Evolutionary conservation across 306 rosid species (phyloP).

Genomic region (Quercus ilex): DNA sequence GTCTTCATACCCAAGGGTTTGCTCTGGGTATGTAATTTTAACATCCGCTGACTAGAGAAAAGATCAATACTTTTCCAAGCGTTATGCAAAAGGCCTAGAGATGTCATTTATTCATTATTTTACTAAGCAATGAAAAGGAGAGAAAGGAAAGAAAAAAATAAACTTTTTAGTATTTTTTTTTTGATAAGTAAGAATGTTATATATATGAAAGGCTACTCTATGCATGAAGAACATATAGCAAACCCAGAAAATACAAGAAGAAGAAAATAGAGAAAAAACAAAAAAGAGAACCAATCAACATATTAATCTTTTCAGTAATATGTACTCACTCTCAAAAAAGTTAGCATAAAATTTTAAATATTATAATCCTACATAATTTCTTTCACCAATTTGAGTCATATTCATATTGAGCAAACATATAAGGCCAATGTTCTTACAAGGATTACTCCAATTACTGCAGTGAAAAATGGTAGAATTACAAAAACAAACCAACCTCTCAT

Average conservation of each 20-base stretch:
- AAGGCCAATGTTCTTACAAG: conserved; percentile 2
- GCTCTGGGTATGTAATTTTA: not conserved
- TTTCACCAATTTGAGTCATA: not conserved
- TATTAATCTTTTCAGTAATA: not conserved
- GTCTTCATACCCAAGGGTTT: not conserved
- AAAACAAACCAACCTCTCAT: conserved; percentile 68
- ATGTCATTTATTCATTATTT: not conserved
- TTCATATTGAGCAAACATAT: conserved; percentile 4
- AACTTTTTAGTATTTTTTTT: not conserved
- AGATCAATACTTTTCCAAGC: not conserved
- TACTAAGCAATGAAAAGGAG: not conserved
- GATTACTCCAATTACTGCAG: conserved; percentile 9
- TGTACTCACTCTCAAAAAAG: not conserved
- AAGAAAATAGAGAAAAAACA: too few species aligned
- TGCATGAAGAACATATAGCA: too few species aligned
- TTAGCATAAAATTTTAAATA: too few species aligned
- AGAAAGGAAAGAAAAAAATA: not conserved
- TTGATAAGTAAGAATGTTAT: too few species aligned
- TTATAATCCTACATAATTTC: not conserved
- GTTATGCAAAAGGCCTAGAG: not conserved
- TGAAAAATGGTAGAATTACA: conserved; percentile 9
- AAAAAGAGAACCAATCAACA: too few species aligned
- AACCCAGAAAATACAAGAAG: too few species aligned
- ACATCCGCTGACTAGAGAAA: not conserved
- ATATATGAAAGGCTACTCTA: too few species aligned